Evolutionary conservation across 1,284 basidiomycete genomes (phyloP), one percentile per base, ranked within the genome.

Genomic region (Tilletia indica): DNA sequence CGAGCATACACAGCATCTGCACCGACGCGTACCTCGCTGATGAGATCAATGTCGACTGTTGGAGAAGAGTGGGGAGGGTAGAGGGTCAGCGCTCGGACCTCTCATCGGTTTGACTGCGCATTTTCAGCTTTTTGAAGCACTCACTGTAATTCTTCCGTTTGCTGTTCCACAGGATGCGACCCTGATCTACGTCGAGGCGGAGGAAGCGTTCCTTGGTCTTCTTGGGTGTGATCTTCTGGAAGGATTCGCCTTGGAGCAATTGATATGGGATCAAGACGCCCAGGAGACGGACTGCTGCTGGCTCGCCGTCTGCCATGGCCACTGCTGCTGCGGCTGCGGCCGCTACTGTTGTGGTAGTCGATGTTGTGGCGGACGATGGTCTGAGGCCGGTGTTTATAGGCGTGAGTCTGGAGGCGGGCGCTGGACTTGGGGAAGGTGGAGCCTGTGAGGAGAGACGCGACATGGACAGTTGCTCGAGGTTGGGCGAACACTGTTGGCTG

Each of bases 221-320:
- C 85, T 91, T 92, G 56, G 90, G 89, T 2, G 94, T 93, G 47
- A 97, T 90, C 84, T 98, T 97, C 80, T 91, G 90, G 91, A 98
- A 91, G 9, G 78, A 73, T 64, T 82, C 80, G 49, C 82, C 82
- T 11, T 70, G 69, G 2, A 70, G 77, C 8, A 83, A 73, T 1
- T 63, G 36, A 14, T 67, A 54, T 3, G 77, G 74, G 14, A 78
- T 68, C 69, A 61, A 11, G 25, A 63, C 34, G 4, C 58, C 58
- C 12, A 54, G 51, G 12, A 54, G 51, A 63, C 31, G 25, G 58
- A 54, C 51, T 11, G 51, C 51, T 16, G 51, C 19, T 6, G 51
- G 19, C 51, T n/a, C 6, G 8, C 12, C 51, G 16, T 25, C 51
- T 19, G 51, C 51, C 11, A 54, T 54, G 8, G 51, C 42, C 1